These are phyloP conservation scores for Beauveria sp. DNA, from an alignment of 2,329 filamentous ascomycete species.

Conservation along the genomic window DNA sequence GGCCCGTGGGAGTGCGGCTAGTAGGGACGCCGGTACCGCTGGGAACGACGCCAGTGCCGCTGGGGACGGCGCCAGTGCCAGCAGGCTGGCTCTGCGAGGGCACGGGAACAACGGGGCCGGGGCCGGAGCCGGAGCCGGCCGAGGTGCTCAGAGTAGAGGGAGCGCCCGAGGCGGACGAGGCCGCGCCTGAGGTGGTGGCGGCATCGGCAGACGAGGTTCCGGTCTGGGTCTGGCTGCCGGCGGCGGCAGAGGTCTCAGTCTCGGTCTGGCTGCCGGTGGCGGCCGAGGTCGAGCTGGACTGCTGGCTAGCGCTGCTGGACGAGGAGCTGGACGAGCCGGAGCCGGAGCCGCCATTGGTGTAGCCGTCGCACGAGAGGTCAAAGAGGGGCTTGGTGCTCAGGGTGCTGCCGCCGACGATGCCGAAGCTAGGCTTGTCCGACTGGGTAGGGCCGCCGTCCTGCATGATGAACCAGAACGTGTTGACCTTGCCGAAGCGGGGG, in stretches of 20 bases:
- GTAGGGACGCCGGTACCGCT: neutral
- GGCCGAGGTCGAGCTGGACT: constrained; percentile 6
- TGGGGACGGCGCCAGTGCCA: constrained; percentile 7
- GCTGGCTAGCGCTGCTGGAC: constrained; percentile 15
- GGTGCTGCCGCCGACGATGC: constrained; percentile 49
- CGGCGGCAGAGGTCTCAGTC: neutral
- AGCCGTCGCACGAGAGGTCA: constrained; percentile 51
- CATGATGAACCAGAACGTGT: constrained; percentile 72
- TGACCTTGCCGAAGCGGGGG: constrained; percentile 54
- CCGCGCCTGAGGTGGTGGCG: neutral
- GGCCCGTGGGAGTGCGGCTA: neutral
- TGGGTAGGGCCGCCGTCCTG: constrained; percentile 55
- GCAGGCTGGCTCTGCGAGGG: constrained; percentile 11
- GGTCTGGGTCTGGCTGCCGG: constrained; percentile 10
- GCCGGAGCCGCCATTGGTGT: constrained; percentile 12
- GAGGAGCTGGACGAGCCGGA: constrained; percentile 6
- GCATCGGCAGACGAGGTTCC: neutral
- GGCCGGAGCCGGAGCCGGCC: constrained; percentile 20
- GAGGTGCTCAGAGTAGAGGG: constrained; percentile 15
- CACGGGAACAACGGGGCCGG: neutral
- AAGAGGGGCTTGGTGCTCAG: constrained; percentile 50
- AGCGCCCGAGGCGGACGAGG: neutral
- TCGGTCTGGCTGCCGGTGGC: constrained; percentile 10
- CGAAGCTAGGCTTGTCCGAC: constrained; percentile 57
- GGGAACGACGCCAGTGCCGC: constrained; percentile 1